phyloP scores from a whole-genome alignment of 306 rosid genomes.

The Geum urbanum region DNA sequence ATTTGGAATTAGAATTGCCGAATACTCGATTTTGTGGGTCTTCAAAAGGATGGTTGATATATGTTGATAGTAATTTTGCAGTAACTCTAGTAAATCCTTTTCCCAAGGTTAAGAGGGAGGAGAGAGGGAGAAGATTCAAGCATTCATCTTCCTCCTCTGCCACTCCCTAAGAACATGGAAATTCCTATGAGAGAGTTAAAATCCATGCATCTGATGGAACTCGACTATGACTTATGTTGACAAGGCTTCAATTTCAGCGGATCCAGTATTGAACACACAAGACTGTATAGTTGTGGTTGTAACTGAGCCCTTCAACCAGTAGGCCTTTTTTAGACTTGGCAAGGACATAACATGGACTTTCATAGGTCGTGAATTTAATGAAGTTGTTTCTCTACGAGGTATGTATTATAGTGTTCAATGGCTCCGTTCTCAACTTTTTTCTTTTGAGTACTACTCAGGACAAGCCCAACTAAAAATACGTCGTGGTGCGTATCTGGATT shows the following conservation, averaged over 20 bases:
- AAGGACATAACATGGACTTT: neutral
- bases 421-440: neutral
- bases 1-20: neutral
- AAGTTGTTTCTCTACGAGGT: neutral
- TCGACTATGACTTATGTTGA: no score
- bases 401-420: neutral
- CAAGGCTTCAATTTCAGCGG: no score
- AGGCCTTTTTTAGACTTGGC: neutral
- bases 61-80: neutral
- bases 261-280: neutral
- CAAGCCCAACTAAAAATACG: neutral
- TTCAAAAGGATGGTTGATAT: slow-evolving; percentile 8
- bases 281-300: neutral
- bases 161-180: neutral
- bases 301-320: neutral
- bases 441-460: neutral
- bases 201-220: no score
- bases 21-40: neutral
- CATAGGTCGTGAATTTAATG: neutral
- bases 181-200: no score
- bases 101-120: neutral
- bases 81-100: neutral
- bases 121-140: neutral
- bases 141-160: neutral
- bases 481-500: neutral